A percentile compares a stretch with the other conserved stretches of the same genome.
phyloP scores from a whole-genome alignment of 1,284 basidiomycete genomes.

The Mycena citricolor region DNA sequence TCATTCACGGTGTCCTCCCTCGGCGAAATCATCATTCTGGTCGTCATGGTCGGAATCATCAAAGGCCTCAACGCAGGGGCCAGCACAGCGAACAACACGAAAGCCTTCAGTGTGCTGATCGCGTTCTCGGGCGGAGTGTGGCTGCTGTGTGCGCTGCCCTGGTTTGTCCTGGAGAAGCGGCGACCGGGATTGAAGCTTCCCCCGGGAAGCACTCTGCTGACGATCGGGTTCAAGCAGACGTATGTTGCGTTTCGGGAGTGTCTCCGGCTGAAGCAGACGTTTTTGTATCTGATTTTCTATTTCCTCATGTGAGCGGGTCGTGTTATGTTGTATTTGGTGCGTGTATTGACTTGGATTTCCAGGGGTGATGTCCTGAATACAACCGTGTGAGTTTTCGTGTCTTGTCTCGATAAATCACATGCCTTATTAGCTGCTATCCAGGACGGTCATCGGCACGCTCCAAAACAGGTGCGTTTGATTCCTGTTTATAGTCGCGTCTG shows the following conservation, averaged over 20 bases:
- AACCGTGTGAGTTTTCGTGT: conserved; percentile 51
- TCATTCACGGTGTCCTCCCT: conserved; percentile 74
- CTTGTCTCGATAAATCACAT: background rate
- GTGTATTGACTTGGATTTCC: too few species aligned
- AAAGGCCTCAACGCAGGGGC: conserved; percentile 63
- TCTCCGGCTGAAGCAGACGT: conserved; percentile 71
- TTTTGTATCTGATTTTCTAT: conserved; percentile 73
- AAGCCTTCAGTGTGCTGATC: conserved; percentile 73
- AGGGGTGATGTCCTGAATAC: conserved; percentile 77
- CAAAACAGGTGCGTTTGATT: conserved; percentile 62
- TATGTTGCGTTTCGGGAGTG: conserved; percentile 69
- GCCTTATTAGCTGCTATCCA: conserved; percentile 34
- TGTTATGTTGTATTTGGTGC: too few species aligned
- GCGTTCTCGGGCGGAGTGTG: conserved; percentile 76
- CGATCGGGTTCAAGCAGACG: conserved; percentile 71
- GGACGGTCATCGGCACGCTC: conserved; percentile 76
- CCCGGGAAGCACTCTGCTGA: conserved; percentile 58
- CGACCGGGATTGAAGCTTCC: conserved; percentile 69
- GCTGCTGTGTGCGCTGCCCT: conserved; percentile 73
- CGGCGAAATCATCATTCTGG: conserved; percentile 72
- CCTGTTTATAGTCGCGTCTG: conserved; percentile 6
- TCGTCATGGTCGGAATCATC: conserved; percentile 76
- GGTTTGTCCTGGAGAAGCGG: conserved; percentile 73
- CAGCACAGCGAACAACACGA: conserved; percentile 74
- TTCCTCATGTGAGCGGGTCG: conserved; percentile 69